Conservation (phyloP, 257 asterid genomes). For the Jasminum sambac region DNA sequence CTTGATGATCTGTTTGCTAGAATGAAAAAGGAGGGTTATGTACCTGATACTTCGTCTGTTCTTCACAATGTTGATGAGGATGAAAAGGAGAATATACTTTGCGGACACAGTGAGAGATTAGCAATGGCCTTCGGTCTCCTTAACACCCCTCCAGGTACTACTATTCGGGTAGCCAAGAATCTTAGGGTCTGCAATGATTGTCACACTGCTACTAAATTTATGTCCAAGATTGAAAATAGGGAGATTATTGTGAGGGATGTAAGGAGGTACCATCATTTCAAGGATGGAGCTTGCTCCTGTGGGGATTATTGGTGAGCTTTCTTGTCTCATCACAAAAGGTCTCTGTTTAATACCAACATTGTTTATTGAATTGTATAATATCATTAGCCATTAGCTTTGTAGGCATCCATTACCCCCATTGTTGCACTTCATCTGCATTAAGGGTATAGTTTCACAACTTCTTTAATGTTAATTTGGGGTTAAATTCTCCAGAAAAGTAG, state of each 20-base stretch:
- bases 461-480: too few relatives aligned
- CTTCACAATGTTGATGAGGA: slow-evolving; percentile 79
- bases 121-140: slow-evolving; percentile 87
- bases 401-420: too few relatives aligned
- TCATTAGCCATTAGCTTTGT: neutral
- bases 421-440: too few relatives aligned
- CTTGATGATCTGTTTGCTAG: slow-evolving; percentile 43
- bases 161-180: slow-evolving; percentile 76
- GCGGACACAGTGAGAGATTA: slow-evolving; percentile 87
- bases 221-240: slow-evolving; percentile 61
- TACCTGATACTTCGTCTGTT: slow-evolving; percentile 81
- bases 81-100: slow-evolving; percentile 68
- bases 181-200: slow-evolving; percentile 89
- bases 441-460: too few relatives aligned
- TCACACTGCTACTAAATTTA: slow-evolving; percentile 73
- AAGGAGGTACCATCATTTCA: slow-evolving; percentile 84
- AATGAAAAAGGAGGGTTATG: slow-evolving; percentile 77
- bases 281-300: slow-evolving; percentile 78
- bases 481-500: too few relatives aligned
- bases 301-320: slow-evolving; percentile 80
- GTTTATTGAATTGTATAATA: neutral
- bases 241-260: slow-evolving; percentile 89
- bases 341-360: neutral
- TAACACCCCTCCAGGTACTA: slow-evolving; percentile 62
- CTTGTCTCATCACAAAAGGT: neutral